These are phyloP conservation scores for Fusarium anguioides DNA, from an alignment of 2,329 filamentous ascomycete genomes.

Conservation along the genomic window DNA sequence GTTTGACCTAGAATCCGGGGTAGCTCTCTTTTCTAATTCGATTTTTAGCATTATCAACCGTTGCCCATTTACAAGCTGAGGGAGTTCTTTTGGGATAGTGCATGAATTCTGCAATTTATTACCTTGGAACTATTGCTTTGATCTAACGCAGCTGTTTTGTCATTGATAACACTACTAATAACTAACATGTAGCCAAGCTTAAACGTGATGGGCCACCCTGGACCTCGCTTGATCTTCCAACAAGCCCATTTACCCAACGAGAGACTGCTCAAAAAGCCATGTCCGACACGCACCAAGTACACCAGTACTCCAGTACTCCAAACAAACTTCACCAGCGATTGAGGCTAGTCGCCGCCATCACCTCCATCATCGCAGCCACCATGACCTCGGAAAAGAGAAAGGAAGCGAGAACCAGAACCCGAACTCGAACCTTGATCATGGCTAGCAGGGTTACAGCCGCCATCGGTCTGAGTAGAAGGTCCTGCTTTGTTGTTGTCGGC, in stretches of 20 bases:
- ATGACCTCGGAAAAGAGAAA: too few species aligned
- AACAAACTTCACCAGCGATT: background rate
- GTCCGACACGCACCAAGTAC: too few species aligned
- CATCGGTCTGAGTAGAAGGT: too few species aligned
- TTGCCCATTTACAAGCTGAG: too few species aligned
- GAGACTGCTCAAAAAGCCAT: background rate
- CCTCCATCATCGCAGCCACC: background rate
- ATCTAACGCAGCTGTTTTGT: background rate
- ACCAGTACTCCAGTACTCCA: background rate
- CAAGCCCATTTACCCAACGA: background rate
- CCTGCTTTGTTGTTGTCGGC: background rate
- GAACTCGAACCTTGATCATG: background rate
- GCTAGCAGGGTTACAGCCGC: background rate
- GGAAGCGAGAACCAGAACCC: background rate
- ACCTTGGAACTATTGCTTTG: background rate
- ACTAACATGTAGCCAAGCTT: background rate
- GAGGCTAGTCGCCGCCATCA: background rate
- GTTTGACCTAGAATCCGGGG: too few species aligned
- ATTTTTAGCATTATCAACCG: too few species aligned
- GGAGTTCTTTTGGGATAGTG: background rate
- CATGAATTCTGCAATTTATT: background rate
- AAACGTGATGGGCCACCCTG: background rate
- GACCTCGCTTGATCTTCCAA: background rate
- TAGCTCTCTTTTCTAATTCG: too few species aligned
- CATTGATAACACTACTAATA: background rate